phyloP scores from a whole-genome alignment of 1,284 basidiomycete species.

The Ceratobasidium sp. region DNA sequence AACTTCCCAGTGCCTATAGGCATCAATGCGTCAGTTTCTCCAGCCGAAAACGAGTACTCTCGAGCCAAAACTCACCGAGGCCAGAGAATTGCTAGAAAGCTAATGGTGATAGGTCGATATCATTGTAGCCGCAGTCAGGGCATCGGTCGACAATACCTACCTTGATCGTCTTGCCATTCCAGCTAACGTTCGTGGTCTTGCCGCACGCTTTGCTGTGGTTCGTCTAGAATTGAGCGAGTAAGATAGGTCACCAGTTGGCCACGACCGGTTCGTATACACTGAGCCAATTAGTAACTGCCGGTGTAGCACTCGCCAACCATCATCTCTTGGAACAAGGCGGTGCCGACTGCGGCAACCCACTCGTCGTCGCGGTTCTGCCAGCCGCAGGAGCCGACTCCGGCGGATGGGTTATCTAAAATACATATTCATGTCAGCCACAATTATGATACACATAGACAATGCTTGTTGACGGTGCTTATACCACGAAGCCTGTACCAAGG shows the following conservation, averaged over 20 bases:
- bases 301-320: conserved; percentile 28
- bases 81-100: conserved; percentile 36
- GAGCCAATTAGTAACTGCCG: background rate
- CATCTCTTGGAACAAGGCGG: conserved; percentile 37
- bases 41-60: no score
- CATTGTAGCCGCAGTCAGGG: conserved; percentile 35
- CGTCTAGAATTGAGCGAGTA: conserved; percentile 4
- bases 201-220: conserved; percentile 38
- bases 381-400: conserved; percentile 28
- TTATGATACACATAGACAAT: background rate
- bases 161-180: conserved; percentile 38
- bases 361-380: conserved; percentile 32
- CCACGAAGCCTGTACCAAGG: conserved; percentile 9
- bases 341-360: conserved; percentile 38
- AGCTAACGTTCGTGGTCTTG: conserved; percentile 26
- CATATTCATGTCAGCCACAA: background rate
- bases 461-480: background rate
- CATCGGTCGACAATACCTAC: conserved; percentile 40
- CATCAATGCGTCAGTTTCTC: background rate
- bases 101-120: conserved; percentile 38
- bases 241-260: background rate
- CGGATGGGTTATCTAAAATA: conserved; percentile 28
- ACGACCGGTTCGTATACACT: background rate
- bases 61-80: background rate
- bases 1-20: conserved; percentile 25